Conservation (phyloP, 371 early-diverging fungal species). For the Syncephalastrum sp. region DNA sequence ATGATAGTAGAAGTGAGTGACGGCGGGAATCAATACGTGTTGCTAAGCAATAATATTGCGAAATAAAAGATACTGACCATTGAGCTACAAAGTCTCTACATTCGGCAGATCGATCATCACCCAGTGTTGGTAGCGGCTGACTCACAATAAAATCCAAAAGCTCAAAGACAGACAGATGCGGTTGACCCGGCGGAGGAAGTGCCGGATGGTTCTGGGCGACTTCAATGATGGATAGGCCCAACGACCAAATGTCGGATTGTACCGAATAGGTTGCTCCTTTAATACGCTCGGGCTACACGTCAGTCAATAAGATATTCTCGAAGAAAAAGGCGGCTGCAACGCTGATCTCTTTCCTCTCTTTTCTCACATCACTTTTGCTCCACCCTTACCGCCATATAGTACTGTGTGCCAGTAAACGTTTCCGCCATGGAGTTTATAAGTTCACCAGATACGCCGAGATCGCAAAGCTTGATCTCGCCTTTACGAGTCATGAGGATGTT, state of each 20-base stretch:
- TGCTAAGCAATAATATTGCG: not conserved
- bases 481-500: conserved; percentile 84
- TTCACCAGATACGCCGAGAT: conserved; percentile 95
- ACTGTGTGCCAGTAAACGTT: conserved; percentile 94
- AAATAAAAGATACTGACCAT: conserved; percentile 57
- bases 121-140: conserved; percentile 82
- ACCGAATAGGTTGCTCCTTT: conserved; percentile 89
- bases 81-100: conserved; percentile 77
- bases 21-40: not conserved
- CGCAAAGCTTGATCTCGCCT: conserved; percentile 94
- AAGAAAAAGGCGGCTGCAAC: not conserved
- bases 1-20: not conserved
- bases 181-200: conserved; percentile 68
- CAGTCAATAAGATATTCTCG: not conserved
- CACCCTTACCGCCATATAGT: conserved; percentile 90
- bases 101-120: conserved; percentile 60
- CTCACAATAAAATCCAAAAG: conserved; percentile 88
- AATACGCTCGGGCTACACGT: conserved; percentile 88
- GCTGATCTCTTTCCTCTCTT: not conserved
- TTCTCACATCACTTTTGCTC: not conserved
- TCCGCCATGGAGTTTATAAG: conserved; percentile 88
- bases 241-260: conserved; percentile 93
- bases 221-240: conserved; percentile 93
- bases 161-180: conserved; percentile 82
- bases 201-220: conserved; percentile 90